A percentile compares a stretch with the other conserved stretches of the same genome.
phyloP scores from a whole-genome alignment of 2,329 filamentous ascomycete genomes.

The Macrophomina pseudophaseolina region DNA sequence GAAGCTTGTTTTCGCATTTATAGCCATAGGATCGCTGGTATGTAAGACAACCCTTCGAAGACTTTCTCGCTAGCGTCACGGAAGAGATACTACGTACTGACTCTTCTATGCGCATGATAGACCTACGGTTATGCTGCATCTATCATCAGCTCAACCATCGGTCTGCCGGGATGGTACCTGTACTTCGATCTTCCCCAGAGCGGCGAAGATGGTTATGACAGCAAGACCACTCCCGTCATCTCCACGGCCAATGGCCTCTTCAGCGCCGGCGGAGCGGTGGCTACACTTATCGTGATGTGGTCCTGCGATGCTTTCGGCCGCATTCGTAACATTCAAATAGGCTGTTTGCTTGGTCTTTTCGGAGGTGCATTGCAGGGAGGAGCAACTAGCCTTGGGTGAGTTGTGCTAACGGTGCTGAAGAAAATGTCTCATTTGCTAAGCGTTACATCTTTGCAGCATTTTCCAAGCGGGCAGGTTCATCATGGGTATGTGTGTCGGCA shows the following conservation, averaged over 20 bases:
- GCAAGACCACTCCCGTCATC: conserved; percentile 53
- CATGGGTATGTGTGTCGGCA: conserved; percentile 46
- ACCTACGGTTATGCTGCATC: conserved; percentile 59
- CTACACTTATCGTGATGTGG: conserved; percentile 58
- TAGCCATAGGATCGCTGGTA: conserved; percentile 33
- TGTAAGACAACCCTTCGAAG: neutral
- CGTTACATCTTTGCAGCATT: conserved; percentile 39
- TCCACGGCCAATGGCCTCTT: conserved; percentile 57
- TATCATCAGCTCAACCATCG: conserved; percentile 58
- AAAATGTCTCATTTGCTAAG: neutral
- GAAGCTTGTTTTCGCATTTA: conserved; percentile 30
- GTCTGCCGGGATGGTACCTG: conserved; percentile 58
- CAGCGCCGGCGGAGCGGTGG: conserved; percentile 55
- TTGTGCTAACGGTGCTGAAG: neutral
- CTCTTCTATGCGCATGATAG: conserved; percentile 8
- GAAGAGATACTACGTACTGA: neutral
- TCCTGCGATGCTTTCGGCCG: conserved; percentile 52
- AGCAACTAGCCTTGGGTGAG: conserved; percentile 40
- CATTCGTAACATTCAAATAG: conserved; percentile 54
- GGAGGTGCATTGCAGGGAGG: conserved; percentile 56
- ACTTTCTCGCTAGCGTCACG: too few relatives aligned
- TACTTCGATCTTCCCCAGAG: conserved; percentile 55
- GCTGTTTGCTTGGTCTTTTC: conserved; percentile 50
- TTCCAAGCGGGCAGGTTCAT: conserved; percentile 53
- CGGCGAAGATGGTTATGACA: conserved; percentile 52